These are phyloP conservation scores for Gautieria morchelliformis DNA, from an alignment of 768 basidiomycete species.

Conservation along the genomic window DNA sequence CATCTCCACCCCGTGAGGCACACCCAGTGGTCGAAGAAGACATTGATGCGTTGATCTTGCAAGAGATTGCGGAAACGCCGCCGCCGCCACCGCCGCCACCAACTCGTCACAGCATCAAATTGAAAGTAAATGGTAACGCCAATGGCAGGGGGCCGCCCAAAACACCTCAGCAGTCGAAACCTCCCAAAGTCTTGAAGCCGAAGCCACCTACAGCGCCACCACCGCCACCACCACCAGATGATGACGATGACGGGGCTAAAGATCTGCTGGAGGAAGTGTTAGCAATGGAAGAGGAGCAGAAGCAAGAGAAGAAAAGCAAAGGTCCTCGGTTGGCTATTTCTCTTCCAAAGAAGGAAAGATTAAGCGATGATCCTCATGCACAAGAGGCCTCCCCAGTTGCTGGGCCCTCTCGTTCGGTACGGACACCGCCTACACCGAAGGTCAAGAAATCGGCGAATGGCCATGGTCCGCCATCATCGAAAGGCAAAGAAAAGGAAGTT, in stretches of 20 bases:
- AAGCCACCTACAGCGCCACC: constrained; percentile 26
- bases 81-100: constrained; percentile 12
- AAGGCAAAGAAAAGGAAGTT: constrained; percentile 14
- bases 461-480: constrained; percentile 1
- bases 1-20: constrained; percentile 2
- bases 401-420: background rate
- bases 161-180: constrained; percentile 20
- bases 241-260: constrained; percentile 73
- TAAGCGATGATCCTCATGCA: background rate
- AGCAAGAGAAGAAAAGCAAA: constrained; percentile 15
- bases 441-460: background rate
- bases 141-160: constrained; percentile 10
- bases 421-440: background rate
- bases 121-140: constrained; percentile 37
- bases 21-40: constrained; percentile 6
- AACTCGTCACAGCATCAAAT: constrained; percentile 52
- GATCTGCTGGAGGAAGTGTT: constrained; percentile 76
- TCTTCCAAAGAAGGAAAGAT: constrained; percentile 3
- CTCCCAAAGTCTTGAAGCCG: constrained; percentile 31
- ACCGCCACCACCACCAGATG: constrained; percentile 45
- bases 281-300: constrained; percentile 48
- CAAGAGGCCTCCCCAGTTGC: background rate
- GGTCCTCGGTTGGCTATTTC: background rate
- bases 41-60: constrained; percentile 9
- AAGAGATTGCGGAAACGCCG: constrained; percentile 11